Conservation (phyloP, 805 yeast genomes). For the Barnettozyma pratensis region DNA sequence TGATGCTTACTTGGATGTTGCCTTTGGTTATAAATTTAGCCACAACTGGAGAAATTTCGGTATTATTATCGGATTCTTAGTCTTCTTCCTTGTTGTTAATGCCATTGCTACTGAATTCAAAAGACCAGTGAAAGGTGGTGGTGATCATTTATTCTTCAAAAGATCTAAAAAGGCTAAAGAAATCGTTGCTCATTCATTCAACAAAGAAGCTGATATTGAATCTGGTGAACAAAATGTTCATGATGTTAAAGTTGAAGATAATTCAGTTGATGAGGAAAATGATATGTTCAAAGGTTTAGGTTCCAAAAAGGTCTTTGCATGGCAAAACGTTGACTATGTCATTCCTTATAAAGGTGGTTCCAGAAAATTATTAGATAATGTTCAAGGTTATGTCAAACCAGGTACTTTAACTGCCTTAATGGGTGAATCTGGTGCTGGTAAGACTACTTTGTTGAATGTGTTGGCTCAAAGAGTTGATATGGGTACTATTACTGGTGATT, state of each 20-base stretch:
- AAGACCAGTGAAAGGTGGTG: constrained; percentile 32
- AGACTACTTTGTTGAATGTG: constrained; percentile 11
- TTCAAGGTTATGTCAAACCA: constrained; percentile 13
- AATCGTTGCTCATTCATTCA: neutral
- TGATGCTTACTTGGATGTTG: constrained; percentile 42
- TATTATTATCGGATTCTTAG: constrained; percentile 46
- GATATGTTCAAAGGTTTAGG: constrained; percentile 23
- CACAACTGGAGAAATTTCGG: constrained; percentile 85
- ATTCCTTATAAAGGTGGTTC: constrained; percentile 28
- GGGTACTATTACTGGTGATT: constrained; percentile 35
- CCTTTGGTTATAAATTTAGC: constrained; percentile 46
- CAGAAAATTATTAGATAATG: constrained; percentile 28
- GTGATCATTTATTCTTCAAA: constrained; percentile 44
- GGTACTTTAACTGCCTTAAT: constrained; percentile 57
- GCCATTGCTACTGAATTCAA: constrained; percentile 49
- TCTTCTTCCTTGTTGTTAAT: constrained; percentile 50
- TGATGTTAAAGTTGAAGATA: constrained; percentile 4
- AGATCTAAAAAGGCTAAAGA: constrained; percentile 29
- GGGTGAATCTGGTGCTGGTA: constrained; percentile 36
- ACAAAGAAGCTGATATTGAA: constrained; percentile 8
- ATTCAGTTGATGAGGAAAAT: constrained; percentile 1
- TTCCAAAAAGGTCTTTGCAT: constrained; percentile 27
- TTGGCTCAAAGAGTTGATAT: constrained; percentile 43
- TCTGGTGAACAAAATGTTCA: constrained; percentile 28
- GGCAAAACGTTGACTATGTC: constrained; percentile 30